These are phyloP conservation scores for Alisma plantagoaquatica DNA, from an alignment of 106 monocot species.

Conservation along the genomic window DNA sequence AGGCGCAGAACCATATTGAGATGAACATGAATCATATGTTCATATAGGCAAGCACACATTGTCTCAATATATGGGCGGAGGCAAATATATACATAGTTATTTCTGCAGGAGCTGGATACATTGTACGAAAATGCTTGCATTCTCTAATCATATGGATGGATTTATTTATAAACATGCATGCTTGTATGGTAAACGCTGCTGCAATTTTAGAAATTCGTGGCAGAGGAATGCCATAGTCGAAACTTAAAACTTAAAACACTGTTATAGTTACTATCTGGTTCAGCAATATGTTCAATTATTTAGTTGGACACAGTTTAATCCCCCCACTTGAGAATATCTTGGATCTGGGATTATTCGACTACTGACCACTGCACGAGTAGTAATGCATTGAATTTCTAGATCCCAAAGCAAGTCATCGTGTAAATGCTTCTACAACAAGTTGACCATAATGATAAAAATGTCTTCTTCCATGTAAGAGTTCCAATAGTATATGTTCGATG, in stretches of 20 bases:
- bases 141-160: neutral
- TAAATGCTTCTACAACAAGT: too few species aligned
- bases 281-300: neutral
- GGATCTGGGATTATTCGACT: neutral
- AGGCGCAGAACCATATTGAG: neutral
- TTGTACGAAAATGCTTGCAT: too few species aligned
- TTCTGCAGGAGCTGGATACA: too few species aligned
- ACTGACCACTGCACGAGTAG: too few species aligned
- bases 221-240: neutral
- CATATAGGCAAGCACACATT: neutral
- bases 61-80: neutral
- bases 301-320: neutral
- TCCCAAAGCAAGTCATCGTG: too few species aligned
- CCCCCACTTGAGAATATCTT: neutral
- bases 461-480: too few species aligned
- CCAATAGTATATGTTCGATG: too few species aligned
- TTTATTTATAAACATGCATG: neutral
- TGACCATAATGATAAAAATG: too few species aligned
- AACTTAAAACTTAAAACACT: neutral
- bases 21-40: neutral
- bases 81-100: neutral
- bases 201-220: neutral
- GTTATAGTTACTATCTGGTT: neutral
- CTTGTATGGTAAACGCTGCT: too few species aligned
- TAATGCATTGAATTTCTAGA: too few species aligned